Base-by-base conservation (phyloP, 1,284 basidiomycete genomes). In the Schizophyllum commune region DNA sequence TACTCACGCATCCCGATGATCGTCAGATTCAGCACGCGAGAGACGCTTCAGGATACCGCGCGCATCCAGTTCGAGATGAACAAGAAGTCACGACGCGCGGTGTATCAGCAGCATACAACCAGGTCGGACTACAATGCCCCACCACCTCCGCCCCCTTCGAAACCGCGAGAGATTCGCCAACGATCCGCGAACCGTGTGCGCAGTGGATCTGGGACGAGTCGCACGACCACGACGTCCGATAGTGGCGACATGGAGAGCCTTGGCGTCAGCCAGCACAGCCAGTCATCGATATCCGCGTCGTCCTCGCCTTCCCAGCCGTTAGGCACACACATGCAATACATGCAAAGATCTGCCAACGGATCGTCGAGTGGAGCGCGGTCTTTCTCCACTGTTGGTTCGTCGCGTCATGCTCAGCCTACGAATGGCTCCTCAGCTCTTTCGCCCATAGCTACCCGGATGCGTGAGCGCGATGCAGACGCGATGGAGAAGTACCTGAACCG, bases 401-500 rank as follows among this genome's bases (percentile, higher is more conserved):
- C 39, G 39, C 39, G 39, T 47, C 39, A 47, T 47, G 52, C 64
- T 47, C 39, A 47, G 39, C 39, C 39, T 11, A 47, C 70, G 52
- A 70, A 72, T 33, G 71, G 80, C 54, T 74, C 76, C 9, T 79
- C 81, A 56, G 80, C 82, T 33, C 70, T 90, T 62, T 88, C 91
- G 8, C 88, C 88, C 1, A 82, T 92, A 61, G 88, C 86, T 19
- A 86, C 77, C 64, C 86, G 89, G 32, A 87, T 92, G 78, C 81
- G 85, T 66, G 87, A 91, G 73, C 80, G 84, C 61, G 91, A 92
- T 69, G 89, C 89, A 27, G 88, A 88, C 71, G 91, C 90, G 27
- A 91, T 89, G 77, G 89, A 91, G 70, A 89, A 91, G 68, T 92
- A 92, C 70, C 79, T 90, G 71, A 77, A 82, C 64, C 83, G 90